These are phyloP conservation scores for Zea luxurians DNA, from an alignment of 176 grass and related monocot species.

Conservation along the genomic window DNA sequence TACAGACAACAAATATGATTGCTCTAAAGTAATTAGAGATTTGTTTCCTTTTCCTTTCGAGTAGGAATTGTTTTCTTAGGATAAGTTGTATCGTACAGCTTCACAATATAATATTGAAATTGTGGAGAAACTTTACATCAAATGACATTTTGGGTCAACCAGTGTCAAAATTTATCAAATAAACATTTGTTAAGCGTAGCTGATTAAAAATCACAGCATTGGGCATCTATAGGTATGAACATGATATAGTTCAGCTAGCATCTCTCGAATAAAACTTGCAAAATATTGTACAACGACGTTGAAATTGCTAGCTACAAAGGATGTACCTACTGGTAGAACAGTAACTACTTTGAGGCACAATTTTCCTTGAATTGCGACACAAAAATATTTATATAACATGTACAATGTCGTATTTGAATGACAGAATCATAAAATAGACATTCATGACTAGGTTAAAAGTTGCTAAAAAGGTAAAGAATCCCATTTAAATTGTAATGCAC, in stretches of 20 bases:
- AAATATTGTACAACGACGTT: neutral
- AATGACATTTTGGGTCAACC: neutral
- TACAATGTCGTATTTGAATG: neutral
- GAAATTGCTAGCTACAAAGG: slow-evolving; percentile 10
- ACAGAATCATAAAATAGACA: neutral
- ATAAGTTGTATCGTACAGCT: neutral
- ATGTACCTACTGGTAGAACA: slow-evolving; percentile 4
- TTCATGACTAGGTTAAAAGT: neutral
- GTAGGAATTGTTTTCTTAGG: neutral
- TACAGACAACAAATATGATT: neutral
- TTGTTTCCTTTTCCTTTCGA: neutral
- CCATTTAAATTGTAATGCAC: neutral
- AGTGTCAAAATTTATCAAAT: slow-evolving; percentile 2
- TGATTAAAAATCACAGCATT: neutral
- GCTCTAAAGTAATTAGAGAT: neutral
- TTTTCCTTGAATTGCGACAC: neutral
- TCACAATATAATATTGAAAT: neutral
- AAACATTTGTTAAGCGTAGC: neutral
- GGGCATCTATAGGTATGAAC: neutral
- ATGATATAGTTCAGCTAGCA: slow-evolving; percentile 3
- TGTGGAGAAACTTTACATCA: neutral
- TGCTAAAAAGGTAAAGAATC: neutral
- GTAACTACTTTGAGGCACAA: neutral
- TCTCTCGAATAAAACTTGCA: neutral
- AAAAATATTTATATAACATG: neutral